These are phyloP conservation scores for Dentipellis fragilis DNA, from an alignment of 768 basidiomycete species.

Conservation along the genomic window DNA sequence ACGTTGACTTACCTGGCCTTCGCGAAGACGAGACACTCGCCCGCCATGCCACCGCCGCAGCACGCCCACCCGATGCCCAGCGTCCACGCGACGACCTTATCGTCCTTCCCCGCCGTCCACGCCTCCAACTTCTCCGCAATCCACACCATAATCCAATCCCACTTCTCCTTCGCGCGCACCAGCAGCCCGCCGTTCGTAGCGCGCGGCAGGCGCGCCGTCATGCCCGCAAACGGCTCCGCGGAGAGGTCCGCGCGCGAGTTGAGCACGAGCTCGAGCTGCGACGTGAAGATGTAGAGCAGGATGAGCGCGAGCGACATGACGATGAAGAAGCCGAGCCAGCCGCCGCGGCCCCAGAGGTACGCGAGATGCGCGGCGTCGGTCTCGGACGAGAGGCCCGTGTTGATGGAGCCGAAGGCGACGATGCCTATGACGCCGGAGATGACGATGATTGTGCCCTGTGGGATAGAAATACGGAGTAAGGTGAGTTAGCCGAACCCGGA, in stretches of 20 bases:
- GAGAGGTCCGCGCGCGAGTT: conserved; percentile 59
- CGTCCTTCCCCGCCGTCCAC: conserved; percentile 73
- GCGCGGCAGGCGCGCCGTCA: conserved; percentile 21
- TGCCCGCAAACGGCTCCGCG: conserved; percentile 41
- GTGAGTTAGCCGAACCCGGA: background rate
- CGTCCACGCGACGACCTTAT: conserved; percentile 82
- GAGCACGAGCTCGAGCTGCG: conserved; percentile 66
- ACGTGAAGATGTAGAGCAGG: conserved; percentile 55
- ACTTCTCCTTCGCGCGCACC: conserved; percentile 27
- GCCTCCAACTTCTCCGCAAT: conserved; percentile 55
- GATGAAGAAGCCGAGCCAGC: conserved; percentile 91
- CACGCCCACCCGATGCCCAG: conserved; percentile 93
- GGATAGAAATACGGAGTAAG: background rate
- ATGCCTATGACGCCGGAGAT: conserved; percentile 81
- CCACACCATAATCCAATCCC: conserved; percentile 39
- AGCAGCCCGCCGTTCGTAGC: conserved; percentile 15
- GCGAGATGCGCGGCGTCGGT: conserved; percentile 71
- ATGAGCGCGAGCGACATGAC: conserved; percentile 63
- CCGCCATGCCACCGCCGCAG: conserved; percentile 83
- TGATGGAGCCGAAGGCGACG: conserved; percentile 78
- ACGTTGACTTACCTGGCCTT: conserved; percentile 47
- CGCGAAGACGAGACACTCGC: conserved; percentile 81
- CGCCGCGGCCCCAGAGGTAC: conserved; percentile 71
- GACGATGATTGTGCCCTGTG: conserved; percentile 72
- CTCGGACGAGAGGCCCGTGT: conserved; percentile 66